A percentile compares a stretch with the other conserved stretches of the same genome.
Conservation (phyloP, 2,329 filamentous ascomycete species). For the Arthrobotrys iridis region DNA sequence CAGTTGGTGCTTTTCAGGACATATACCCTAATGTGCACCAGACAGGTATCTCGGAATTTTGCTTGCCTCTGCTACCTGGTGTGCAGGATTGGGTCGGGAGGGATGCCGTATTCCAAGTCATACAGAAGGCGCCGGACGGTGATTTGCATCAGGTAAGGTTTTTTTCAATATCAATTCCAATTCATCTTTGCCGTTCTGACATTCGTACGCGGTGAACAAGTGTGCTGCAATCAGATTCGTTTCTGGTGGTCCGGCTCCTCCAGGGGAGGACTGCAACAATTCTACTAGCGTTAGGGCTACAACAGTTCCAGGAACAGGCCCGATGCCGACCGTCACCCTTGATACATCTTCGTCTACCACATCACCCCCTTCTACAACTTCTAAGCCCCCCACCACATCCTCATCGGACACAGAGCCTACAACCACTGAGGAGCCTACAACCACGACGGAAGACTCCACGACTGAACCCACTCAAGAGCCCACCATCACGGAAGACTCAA, state of each 20-base stretch:
- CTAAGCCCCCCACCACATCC: not conserved
- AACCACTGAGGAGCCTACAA: not conserved
- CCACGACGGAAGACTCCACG: not conserved
- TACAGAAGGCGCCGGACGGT: conserved; percentile 6
- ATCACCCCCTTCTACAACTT: not conserved
- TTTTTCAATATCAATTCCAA: not conserved
- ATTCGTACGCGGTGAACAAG: not conserved
- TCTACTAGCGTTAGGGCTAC: conserved; percentile 17
- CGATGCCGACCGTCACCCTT: not conserved
- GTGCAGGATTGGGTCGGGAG: not conserved
- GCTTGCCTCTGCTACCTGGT: conserved; percentile 2
- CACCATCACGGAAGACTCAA: no score
- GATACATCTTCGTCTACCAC: conserved; percentile 1
- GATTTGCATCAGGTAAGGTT: not conserved
- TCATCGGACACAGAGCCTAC: not conserved
- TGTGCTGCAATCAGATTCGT: conserved; percentile 19
- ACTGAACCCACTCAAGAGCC: not conserved
- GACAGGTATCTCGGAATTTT: conserved; percentile 19
- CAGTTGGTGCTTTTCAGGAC: not conserved
- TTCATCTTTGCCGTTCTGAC: not conserved
- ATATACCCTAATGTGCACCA: conserved; percentile 25
- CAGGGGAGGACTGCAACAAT: conserved; percentile 8
- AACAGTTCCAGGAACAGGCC: conserved; percentile 7
- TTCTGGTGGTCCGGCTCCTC: not conserved
- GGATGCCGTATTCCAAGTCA: conserved; percentile 10